These are phyloP conservation scores for Thamnidium elegans DNA, from an alignment of 192 early-diverging fungal genomes.

Conservation along the genomic window DNA sequence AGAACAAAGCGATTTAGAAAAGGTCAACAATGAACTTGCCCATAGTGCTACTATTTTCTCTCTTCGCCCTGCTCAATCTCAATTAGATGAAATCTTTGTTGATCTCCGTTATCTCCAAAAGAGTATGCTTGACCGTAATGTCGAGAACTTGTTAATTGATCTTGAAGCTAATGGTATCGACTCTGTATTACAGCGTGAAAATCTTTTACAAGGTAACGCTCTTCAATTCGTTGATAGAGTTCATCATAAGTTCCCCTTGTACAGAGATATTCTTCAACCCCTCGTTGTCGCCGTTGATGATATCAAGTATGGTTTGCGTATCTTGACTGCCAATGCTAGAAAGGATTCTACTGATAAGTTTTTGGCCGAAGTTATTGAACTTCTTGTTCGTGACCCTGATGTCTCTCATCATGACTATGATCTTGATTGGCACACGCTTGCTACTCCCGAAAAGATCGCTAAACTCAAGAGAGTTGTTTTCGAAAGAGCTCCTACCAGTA, in stretches of 20 bases:
- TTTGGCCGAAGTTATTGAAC: conserved; percentile 33
- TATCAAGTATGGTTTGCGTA: conserved; percentile 70
- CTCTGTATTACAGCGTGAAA: conserved; percentile 53
- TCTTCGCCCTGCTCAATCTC: conserved; percentile 60
- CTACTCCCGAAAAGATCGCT: conserved; percentile 36
- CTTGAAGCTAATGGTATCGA: conserved; percentile 38
- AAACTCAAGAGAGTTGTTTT: conserved; percentile 47
- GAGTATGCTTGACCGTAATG: conserved; percentile 35
- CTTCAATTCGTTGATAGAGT: conserved; percentile 61
- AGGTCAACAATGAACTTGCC: conserved; percentile 37
- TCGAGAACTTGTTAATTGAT: conserved; percentile 44
- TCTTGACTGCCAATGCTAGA: conserved; percentile 38
- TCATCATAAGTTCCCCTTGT: conserved; percentile 65
- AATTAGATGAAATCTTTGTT: conserved; percentile 60
- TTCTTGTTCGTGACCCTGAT: conserved; percentile 39
- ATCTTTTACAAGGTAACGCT: conserved; percentile 67
- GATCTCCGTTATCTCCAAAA: conserved; percentile 32
- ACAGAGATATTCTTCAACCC: conserved; percentile 75
- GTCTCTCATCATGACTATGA: conserved; percentile 29
- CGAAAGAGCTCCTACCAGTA: conserved; percentile 28
- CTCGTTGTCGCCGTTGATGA: conserved; percentile 66
- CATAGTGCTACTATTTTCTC: conserved; percentile 48
- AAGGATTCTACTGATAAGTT: conserved; percentile 13
- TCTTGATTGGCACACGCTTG: conserved; percentile 43
- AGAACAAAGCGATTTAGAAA: conserved; percentile 28